These are phyloP conservation scores for Lotus japonicus DNA, from an alignment of 306 rosid species.

Conservation along the genomic window DNA sequence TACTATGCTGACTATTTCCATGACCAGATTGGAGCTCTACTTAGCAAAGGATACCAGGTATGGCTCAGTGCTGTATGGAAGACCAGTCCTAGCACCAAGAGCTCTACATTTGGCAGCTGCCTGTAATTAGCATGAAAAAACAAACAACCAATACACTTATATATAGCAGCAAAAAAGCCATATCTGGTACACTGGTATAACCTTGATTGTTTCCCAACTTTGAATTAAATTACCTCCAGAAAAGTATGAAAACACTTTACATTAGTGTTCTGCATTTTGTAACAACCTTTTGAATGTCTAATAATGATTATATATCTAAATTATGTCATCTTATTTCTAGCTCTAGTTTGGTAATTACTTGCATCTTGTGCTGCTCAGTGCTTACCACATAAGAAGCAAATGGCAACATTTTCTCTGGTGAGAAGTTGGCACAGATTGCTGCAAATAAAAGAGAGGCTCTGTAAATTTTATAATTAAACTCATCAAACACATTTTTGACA, in stretches of 20 bases:
- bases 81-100: slow-evolving; percentile 83
- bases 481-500: too few species aligned
- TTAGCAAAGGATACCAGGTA: slow-evolving; percentile 38
- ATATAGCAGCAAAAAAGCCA: not conserved
- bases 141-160: not conserved
- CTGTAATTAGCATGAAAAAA: slow-evolving; percentile 35
- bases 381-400: slow-evolving; percentile 89
- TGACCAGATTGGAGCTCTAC: not conserved
- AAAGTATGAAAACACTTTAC: not conserved
- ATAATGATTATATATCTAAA: slow-evolving; percentile 3
- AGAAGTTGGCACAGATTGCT: slow-evolving; percentile 73
- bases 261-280: not conserved
- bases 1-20: not conserved
- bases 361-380: not conserved
- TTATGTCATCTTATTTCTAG: not conserved
- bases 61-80: slow-evolving; percentile 60
- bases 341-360: not conserved
- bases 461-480: not conserved
- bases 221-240: not conserved
- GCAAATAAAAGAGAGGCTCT: slow-evolving; percentile 22
- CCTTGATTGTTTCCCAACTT: not conserved
- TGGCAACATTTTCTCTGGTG: slow-evolving; percentile 77
- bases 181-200: not conserved
- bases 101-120: slow-evolving; percentile 79
- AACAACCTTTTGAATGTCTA: not conserved